A percentile compares a stretch with the other conserved stretches of the same genome.
phyloP scores from a whole-genome alignment of 495 filamentous ascomycete species.

The Penicillium soppii region DNA sequence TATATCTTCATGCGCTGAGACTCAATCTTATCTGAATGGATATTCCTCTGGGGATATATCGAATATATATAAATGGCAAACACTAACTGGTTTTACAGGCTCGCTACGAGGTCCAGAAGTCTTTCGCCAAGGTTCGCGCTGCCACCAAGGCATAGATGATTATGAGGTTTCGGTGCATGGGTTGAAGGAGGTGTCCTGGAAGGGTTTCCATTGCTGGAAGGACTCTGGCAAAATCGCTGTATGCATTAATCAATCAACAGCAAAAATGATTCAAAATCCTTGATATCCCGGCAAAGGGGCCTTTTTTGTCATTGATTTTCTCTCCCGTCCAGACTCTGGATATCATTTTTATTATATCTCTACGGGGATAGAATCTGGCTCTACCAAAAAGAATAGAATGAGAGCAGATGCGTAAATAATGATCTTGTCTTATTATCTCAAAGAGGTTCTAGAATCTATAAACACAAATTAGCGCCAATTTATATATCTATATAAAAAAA shows the following conservation, averaged over 20 bases:
- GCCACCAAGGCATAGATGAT: constrained; percentile 51
- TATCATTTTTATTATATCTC: constrained; percentile 21
- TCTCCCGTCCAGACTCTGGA: constrained; percentile 21
- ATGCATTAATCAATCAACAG: constrained; percentile 50
- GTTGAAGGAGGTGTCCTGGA: constrained; percentile 49
- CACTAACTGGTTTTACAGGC: constrained; percentile 47
- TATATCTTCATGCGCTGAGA: constrained; percentile 2
- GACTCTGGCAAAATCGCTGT: constrained; percentile 47
- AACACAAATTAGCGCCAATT: background rate
- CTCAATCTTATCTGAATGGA: background rate
- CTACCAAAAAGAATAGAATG: constrained; percentile 13
- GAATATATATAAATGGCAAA: no score
- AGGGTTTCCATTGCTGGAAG: constrained; percentile 49
- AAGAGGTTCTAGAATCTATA: background rate
- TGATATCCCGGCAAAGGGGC: constrained; percentile 45
- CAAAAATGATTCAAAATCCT: constrained; percentile 51
- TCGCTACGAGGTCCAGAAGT: constrained; percentile 94
- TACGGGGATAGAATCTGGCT: constrained; percentile 4
- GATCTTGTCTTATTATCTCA: constrained; percentile 1
- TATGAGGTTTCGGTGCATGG: constrained; percentile 49
- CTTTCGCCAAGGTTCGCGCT: constrained; percentile 73
- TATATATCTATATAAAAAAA: background rate
- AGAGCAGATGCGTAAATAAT: constrained; percentile 15
- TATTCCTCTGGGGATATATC: no score
- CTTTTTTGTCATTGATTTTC: constrained; percentile 29